Percentiles rank a stretch among this genome's conserved stretches.
phyloP scores from a whole-genome alignment of 169 alveolate genomes.

The Plasmodium sp. region DNA sequence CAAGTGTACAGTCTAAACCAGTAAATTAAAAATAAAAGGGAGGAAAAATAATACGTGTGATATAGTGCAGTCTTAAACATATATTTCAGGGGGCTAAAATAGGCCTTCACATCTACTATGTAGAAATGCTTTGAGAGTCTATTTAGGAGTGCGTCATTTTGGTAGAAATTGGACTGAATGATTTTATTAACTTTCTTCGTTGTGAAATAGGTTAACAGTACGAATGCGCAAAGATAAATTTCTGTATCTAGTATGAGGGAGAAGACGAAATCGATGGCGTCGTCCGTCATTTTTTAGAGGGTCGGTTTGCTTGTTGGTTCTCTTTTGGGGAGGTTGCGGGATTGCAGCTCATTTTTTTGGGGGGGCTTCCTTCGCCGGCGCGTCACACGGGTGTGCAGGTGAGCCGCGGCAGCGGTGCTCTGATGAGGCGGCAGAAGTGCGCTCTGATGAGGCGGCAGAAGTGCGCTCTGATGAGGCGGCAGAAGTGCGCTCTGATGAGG shows the following conservation, averaged over 20 bases:
- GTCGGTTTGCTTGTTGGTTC: background rate
- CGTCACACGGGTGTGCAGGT: background rate
- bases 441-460: background rate
- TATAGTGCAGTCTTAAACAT: slow-evolving; percentile 15
- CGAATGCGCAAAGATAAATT: slow-evolving; percentile 10
- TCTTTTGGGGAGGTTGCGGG: background rate
- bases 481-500: background rate
- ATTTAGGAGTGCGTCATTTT: slow-evolving; percentile 20
- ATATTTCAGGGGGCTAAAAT: slow-evolving; percentile 37
- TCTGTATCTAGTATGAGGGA: slow-evolving; percentile 25
- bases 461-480: too few species aligned
- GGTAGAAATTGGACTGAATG: slow-evolving; percentile 9
- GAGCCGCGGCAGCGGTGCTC: background rate
- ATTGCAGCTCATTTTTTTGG: background rate
- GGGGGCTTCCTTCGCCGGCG: background rate
- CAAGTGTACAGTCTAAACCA: slow-evolving; percentile 15
- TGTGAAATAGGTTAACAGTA: slow-evolving; percentile 3
- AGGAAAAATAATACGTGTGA: slow-evolving; percentile 22
- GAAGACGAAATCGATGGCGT: slow-evolving; percentile 2
- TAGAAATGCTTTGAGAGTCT: slow-evolving; percentile 46
- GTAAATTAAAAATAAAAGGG: slow-evolving; percentile 19
- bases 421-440: too few species aligned
- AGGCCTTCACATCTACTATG: slow-evolving; percentile 23
- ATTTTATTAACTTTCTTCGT: slow-evolving; percentile 16
- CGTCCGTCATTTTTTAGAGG: background rate